Evolutionary conservation across 345 rosid species (phyloP), one percentile per base, ranked within the genome.

Genomic region (Eucalyptus microcorys): DNA sequence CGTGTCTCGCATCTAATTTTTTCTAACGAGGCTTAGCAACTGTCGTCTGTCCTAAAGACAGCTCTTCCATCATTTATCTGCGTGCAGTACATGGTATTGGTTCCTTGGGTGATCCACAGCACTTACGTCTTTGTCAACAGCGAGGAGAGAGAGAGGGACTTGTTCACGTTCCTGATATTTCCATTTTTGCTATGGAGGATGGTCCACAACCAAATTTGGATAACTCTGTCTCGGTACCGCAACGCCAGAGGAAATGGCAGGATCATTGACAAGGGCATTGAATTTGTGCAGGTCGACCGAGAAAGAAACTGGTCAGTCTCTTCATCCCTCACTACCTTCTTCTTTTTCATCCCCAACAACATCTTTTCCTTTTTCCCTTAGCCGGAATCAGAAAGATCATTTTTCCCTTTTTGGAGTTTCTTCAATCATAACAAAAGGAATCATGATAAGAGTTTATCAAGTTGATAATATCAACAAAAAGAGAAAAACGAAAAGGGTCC

Each of bases 221-320:
- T 97, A n/a, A 92, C 93, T 53, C 85, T 94, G 4, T 95, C 97
- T 21, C 96, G 99, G 32, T 92, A 95, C 32, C 88, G 92, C 40
- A 94, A 96, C 3, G 97, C 98, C 86, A 93, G 88, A 88, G 97
- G 99, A 30, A 92, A 64, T 79, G 93, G 85, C 55, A 89, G 95
- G 91, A 94, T 96, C 87, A 90, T 96, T 34, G 97, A 96, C 90
- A 94, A 91, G 88, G 93, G 94, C 89, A 93, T 95, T 32, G 97
- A 96, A n/a, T 96, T 96, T 40, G 97, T 95, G 4, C 98, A 96
- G 90, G 95, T 97, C 10, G 99, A 97, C 88, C 84, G 96, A 49
- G 97, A 97, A 90, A 92, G 90, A 34, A 88, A 91, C 84, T 94
- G 97, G 96, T 93, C 19, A n/a, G 80, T 55, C 6, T 14, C 37